Percentiles rank a stretch among this genome's conserved stretches.
Evolutionary conservation across 2,329 filamentous ascomycete genomes (phyloP).

Genomic region (Aureobasidium sp.): DNA sequence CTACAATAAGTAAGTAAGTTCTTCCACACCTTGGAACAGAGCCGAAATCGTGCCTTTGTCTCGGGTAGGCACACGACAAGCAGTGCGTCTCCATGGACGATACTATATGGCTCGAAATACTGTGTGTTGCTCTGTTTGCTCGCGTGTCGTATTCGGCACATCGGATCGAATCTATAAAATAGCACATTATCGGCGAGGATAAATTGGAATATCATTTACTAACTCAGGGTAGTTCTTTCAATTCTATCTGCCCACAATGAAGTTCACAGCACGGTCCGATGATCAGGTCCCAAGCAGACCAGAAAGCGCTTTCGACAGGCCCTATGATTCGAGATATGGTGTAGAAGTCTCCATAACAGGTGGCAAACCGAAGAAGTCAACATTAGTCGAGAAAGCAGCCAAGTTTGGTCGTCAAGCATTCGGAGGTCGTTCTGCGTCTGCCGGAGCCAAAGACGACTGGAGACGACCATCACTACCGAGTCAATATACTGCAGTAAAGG

Average conservation of each 20-base stretch:
- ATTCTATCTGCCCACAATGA: background rate
- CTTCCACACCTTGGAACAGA: background rate
- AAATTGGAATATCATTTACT: background rate
- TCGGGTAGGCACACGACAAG: background rate
- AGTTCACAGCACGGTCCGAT: background rate
- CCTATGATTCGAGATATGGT: slow-evolving; percentile 2
- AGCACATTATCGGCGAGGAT: background rate
- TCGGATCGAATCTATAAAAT: background rate
- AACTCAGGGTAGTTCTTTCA: background rate
- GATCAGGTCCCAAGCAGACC: background rate
- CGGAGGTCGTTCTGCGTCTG: background rate
- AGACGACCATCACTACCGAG: background rate
- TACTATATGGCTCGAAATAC: background rate
- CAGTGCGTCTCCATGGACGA: background rate
- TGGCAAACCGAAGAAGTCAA: slow-evolving; percentile 14
- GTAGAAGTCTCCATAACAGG: slow-evolving; percentile 14
- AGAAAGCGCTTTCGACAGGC: slow-evolving; percentile 12
- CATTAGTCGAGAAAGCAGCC: slow-evolving; percentile 12
- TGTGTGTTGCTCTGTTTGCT: background rate
- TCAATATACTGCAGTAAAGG: slow-evolving; percentile 5
- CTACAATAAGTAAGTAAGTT: background rate
- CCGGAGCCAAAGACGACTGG: background rate
- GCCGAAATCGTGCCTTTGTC: background rate
- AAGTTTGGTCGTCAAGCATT: slow-evolving; percentile 12
- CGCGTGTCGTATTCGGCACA: background rate